Percentiles rank a stretch among this genome's conserved stretches.
Evolutionary conservation across 305 asterid genomes (phyloP).

Genomic region (Fraxinus angustifolia): DNA sequence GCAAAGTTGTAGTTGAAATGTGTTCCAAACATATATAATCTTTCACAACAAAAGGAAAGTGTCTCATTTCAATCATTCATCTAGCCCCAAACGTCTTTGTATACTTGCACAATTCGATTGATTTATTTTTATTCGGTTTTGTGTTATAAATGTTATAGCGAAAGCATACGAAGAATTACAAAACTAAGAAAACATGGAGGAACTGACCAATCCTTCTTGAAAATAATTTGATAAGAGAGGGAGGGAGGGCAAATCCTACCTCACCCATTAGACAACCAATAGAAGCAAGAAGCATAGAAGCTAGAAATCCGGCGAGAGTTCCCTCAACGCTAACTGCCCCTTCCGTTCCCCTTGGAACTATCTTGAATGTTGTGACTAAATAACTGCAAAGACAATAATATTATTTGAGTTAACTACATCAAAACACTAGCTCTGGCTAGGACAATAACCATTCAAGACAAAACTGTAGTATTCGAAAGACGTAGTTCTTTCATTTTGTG

Average conservation of each 20-base stretch:
- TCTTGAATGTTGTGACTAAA: constrained; percentile 81
- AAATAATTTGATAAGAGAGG: not conserved
- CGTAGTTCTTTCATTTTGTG: too few species aligned
- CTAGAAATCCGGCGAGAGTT: constrained; percentile 56
- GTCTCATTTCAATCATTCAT: not conserved
- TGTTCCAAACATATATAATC: not conserved
- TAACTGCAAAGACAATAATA: constrained; percentile 40
- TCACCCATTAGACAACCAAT: constrained; percentile 54
- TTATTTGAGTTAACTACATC: not conserved
- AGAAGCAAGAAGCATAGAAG: constrained; percentile 73
- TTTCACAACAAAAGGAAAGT: not conserved
- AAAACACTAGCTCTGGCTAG: not conserved
- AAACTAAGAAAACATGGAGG: not conserved
- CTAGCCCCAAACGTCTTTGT: not conserved
- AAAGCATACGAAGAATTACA: not conserved
- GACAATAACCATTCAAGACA: not conserved
- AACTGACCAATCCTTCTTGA: not conserved
- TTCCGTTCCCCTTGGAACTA: constrained; percentile 89
- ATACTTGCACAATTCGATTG: not conserved
- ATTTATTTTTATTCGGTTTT: not conserved
- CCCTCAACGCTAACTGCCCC: constrained; percentile 93
- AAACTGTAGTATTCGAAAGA: not conserved
- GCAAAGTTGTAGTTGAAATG: not conserved
- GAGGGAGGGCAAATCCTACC: constrained; percentile 35
- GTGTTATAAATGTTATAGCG: not conserved